A percentile compares a stretch with the other conserved stretches of the same genome.
Evolutionary conservation across 495 filamentous ascomycete species (phyloP).

Genomic region (Xanthoparmelia taractica): DNA sequence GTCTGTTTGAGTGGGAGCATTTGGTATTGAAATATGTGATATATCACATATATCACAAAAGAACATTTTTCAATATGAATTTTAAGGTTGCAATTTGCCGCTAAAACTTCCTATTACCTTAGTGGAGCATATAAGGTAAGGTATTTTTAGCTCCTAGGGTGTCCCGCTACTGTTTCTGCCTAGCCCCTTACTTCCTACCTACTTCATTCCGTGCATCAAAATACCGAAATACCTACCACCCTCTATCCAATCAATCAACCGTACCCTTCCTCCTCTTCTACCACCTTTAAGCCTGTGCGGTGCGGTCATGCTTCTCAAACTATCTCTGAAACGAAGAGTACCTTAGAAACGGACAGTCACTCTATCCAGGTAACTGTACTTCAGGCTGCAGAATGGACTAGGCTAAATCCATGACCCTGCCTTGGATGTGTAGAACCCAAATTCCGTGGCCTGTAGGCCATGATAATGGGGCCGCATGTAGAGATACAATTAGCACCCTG

Average conservation of each 20-base stretch:
- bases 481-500: not conserved
- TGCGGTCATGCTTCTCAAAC: not conserved
- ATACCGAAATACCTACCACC: not conserved
- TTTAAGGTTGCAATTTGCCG: conserved; percentile 4
- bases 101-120: not conserved
- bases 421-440: not conserved
- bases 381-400: not conserved
- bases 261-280: not conserved
- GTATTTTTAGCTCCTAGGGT: not conserved
- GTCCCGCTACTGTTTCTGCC: not conserved
- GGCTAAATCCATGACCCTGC: not conserved
- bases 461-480: not conserved
- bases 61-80: too few species aligned
- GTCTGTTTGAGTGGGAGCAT: too few species aligned
- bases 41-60: too few species aligned
- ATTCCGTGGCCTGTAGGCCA: not conserved
- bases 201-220: too few species aligned
- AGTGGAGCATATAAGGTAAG: not conserved
- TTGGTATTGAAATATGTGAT: too few species aligned
- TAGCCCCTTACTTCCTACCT: not conserved
- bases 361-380: too few species aligned
- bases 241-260: not conserved
- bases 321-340: not conserved
- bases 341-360: not conserved
- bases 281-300: not conserved